Percentiles rank a stretch among this genome's conserved stretches.
These are phyloP conservation scores for Colletotrichum chlorophyti DNA, from an alignment of 2,329 filamentous ascomycete species.

Conservation along the genomic window DNA sequence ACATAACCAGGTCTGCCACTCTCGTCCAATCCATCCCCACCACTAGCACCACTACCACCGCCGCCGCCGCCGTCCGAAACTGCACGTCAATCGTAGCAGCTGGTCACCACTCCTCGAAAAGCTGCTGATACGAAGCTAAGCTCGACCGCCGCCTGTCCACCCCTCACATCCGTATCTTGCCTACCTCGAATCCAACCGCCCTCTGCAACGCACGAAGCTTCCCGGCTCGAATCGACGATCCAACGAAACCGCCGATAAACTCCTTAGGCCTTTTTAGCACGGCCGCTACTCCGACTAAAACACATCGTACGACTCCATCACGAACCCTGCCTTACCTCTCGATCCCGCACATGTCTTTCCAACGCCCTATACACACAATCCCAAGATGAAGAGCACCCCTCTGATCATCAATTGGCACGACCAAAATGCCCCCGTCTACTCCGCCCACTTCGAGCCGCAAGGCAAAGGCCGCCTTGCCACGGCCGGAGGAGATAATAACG, in stretches of 20 bases:
- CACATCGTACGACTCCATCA: slow-evolving; percentile 13
- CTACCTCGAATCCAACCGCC: slow-evolving; percentile 4
- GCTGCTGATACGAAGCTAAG: slow-evolving; percentile 19
- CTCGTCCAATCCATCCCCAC: neutral
- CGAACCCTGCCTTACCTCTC: neutral
- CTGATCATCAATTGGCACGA: slow-evolving; percentile 99
- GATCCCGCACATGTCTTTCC: slow-evolving; percentile 21
- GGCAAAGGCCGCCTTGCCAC: slow-evolving; percentile 93
- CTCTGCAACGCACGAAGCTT: slow-evolving; percentile 16
- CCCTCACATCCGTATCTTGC: no score
- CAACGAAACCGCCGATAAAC: neutral
- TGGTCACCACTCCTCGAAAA: neutral
- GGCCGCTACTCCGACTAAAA: neutral
- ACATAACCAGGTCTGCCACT: no score
- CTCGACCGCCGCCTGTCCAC: slow-evolving; percentile 13
- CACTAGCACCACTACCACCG: neutral
- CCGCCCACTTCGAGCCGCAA: slow-evolving; percentile 92
- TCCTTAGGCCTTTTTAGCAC: neutral
- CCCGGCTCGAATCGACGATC: slow-evolving; percentile 15
- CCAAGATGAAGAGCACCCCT: slow-evolving; percentile 91
- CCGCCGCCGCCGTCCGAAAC: slow-evolving; percentile 7
- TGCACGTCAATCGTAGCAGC: slow-evolving; percentile 22
- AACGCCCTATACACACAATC: slow-evolving; percentile 33
- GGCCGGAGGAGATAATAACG: slow-evolving; percentile 94
- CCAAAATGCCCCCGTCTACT: slow-evolving; percentile 96